phyloP scores from a whole-genome alignment of 768 basidiomycete genomes.

The Leccinellum rugosiceps region DNA sequence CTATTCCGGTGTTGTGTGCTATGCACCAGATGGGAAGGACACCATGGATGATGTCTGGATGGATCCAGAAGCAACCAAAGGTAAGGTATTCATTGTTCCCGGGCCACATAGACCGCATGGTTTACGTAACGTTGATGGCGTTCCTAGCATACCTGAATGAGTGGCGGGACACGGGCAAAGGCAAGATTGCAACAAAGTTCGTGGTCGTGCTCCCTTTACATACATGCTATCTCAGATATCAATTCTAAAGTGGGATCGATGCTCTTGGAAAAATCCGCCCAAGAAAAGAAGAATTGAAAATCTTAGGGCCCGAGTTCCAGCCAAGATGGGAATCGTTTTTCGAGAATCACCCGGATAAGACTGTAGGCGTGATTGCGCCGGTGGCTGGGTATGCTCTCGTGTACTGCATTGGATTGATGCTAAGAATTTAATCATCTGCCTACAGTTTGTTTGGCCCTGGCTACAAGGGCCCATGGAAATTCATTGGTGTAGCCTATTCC shows the following conservation, averaged over 20 bases:
- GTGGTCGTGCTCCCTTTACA: not conserved
- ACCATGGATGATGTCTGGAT: conserved; percentile 2
- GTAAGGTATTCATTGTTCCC: not conserved
- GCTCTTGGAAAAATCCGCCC: not conserved
- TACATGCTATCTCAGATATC: not conserved
- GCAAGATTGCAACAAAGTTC: not conserved
- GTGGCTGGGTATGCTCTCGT: not conserved
- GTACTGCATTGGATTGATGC: not conserved
- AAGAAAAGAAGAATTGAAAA: not conserved
- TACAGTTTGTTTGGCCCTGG: not conserved
- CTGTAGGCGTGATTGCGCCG: not conserved
- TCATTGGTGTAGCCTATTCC: not conserved
- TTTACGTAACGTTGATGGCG: not conserved
- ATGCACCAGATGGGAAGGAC: not conserved
- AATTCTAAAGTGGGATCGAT: not conserved
- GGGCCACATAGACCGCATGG: not conserved
- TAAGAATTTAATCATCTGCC: not conserved
- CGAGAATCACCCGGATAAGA: not conserved
- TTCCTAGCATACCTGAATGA: not conserved
- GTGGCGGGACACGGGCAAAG: not conserved
- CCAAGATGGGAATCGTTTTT: not conserved
- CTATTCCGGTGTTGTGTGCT: not conserved
- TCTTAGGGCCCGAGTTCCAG: not conserved
- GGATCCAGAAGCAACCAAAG: not conserved
- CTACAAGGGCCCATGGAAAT: not conserved